Evolutionary conservation across 257 asterid species (phyloP), one percentile per base, ranked within the genome.

Genomic region (Coffea eugenioides): DNA sequence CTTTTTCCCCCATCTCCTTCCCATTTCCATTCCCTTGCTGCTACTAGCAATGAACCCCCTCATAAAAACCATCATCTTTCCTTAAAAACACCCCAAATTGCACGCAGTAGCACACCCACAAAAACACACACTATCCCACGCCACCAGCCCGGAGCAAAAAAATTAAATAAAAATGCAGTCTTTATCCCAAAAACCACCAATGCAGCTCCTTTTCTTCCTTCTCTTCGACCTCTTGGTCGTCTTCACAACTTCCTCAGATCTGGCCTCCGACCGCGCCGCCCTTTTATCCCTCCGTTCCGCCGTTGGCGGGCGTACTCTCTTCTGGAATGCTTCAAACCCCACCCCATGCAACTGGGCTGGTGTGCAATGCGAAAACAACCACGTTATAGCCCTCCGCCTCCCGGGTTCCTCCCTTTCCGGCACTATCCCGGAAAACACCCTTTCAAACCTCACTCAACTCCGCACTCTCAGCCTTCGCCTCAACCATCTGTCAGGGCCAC

Each of bases 301-400:
- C 45, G 85, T 92, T 14, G 89, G 88, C 74, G 98, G 98, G 54
- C 93, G 97, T 25, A 84, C 94, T 23, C 68, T 88, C 52, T 75
- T 88, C 36, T 93, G 98, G 98, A 90, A 91, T 87, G 80, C 81
- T 59, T 69, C 90, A 52, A 69, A 39, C 48, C 6, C 87, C 72
- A 81, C 90, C 64, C 95, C 97, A 57, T 93, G 98, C 91, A 82
- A 59, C 79, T 93, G 95, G 96, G 81, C 80, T 0, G 98, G 98
- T 52, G 93, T 91, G 3, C 81, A 54, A 5, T 93, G 98, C 56
- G 87, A 89, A 59, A 77, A 88, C 82, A 74, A 78, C 88, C 90
- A 92, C 20, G 98, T 94, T 20, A 82, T 89, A 23, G 87, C 77
- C 3, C 93, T 94, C 79, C 95, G 95, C 71, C 91, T 94, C 71